These are phyloP conservation scores for Phanerodontia chrysosporium DNA, from an alignment of 768 basidiomycete genomes.

Conservation along the genomic window DNA sequence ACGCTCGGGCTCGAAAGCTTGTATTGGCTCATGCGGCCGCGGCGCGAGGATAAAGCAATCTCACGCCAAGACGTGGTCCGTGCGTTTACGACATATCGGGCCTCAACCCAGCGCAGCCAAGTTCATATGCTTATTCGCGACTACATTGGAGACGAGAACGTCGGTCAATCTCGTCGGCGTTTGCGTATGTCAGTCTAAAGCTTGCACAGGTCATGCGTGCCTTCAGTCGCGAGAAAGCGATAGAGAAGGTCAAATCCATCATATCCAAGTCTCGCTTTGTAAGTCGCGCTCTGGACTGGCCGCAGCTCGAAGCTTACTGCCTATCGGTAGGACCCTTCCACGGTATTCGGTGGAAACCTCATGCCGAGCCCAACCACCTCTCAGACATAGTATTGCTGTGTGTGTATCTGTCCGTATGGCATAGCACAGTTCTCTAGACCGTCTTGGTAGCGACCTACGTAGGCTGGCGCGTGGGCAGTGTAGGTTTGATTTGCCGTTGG, in stretches of 20 bases:
- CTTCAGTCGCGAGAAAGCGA: background rate
- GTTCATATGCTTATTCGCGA: background rate
- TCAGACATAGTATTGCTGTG: too few relatives aligned
- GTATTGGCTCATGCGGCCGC: background rate
- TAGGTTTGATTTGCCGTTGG: too few relatives aligned
- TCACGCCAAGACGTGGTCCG: background rate
- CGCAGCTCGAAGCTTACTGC: background rate
- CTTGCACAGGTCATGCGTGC: background rate
- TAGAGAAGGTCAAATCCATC: background rate
- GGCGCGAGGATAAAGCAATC: background rate
- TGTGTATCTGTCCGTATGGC: too few relatives aligned
- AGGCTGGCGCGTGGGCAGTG: too few relatives aligned
- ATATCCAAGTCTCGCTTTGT: background rate
- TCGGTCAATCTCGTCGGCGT: background rate
- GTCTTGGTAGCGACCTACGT: too few relatives aligned
- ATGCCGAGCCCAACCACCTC: too few relatives aligned
- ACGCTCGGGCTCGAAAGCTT: background rate
- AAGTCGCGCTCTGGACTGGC: background rate
- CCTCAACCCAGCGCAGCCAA: background rate
- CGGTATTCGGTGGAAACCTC: background rate
- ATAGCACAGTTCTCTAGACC: too few relatives aligned
- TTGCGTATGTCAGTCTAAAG: too few relatives aligned
- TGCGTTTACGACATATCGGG: background rate
- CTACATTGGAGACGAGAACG: constrained; percentile 1
- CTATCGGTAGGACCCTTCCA: background rate